Evolutionary conservation across 768 basidiomycete genomes (phyloP).

Genomic region (Kwoniella mangroviensis): DNA sequence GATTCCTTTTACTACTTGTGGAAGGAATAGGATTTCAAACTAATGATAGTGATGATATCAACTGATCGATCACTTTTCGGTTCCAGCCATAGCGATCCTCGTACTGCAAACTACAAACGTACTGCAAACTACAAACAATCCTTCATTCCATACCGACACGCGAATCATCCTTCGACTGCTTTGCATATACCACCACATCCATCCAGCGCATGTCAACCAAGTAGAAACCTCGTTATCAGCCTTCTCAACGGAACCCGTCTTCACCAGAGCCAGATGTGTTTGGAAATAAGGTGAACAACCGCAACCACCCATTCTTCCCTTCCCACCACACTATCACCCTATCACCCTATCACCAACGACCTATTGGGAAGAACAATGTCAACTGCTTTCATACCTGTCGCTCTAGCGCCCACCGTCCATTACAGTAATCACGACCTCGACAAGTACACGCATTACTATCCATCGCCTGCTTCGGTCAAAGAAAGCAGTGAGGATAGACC

Average conservation of each 20-base stretch:
- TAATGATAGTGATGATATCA: background rate
- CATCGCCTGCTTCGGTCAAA: background rate
- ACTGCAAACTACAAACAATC: background rate
- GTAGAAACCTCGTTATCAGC: background rate
- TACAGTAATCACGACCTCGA: conserved; percentile 8
- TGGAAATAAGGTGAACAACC: too few relatives aligned
- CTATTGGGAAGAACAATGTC: conserved; percentile 12
- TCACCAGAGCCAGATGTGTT: background rate
- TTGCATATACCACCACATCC: background rate
- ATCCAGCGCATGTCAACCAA: background rate
- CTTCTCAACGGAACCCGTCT: background rate
- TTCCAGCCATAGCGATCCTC: background rate
- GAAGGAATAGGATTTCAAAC: background rate
- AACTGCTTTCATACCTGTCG: conserved; percentile 24
- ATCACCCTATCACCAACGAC: background rate
- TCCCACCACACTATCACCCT: background rate
- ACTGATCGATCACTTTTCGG: background rate
- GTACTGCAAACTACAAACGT: background rate
- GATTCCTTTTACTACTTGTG: too few relatives aligned
- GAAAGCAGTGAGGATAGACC: conserved; percentile 5
- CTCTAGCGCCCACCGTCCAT: conserved; percentile 21
- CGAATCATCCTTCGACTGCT: too few relatives aligned
- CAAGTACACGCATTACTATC: conserved; percentile 1
- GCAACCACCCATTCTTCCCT: background rate
- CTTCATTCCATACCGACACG: background rate